Evolutionary conservation across 495 filamentous ascomycete species (phyloP).

Genomic region (Neurospora africana): DNA sequence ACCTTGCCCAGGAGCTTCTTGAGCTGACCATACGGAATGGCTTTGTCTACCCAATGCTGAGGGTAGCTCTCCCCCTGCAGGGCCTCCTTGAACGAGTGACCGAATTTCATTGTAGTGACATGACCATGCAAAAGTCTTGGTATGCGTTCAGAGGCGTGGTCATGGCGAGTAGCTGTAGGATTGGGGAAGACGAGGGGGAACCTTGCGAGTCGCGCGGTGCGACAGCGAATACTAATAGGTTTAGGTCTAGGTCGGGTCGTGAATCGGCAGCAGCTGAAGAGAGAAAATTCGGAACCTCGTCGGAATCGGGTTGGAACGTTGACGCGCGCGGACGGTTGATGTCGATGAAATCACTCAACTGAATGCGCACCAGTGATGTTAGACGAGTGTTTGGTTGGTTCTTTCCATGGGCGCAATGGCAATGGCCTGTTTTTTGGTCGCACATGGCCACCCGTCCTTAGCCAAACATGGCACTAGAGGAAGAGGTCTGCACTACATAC

Average conservation of each 20-base stretch:
- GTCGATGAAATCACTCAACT: not conserved
- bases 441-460: not conserved
- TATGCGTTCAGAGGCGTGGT: conserved; percentile 8
- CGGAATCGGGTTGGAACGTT: not conserved
- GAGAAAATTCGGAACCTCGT: not conserved
- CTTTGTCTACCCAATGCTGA: conserved; percentile 54
- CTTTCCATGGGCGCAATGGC: not conserved
- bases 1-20: conserved; percentile 69
- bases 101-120: conserved; percentile 56
- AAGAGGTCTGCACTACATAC: not conserved
- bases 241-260: not conserved
- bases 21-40: conserved; percentile 61
- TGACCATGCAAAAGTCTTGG: conserved; percentile 11
- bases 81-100: conserved; percentile 51
- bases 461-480: not conserved
- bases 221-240: not conserved
- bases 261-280: not conserved
- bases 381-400: not conserved
- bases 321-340: not conserved
- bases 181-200: not conserved
- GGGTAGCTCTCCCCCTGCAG: conserved; percentile 50
- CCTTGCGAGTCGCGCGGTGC: not conserved
- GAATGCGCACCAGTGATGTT: not conserved
- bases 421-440: not conserved
- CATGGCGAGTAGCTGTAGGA: conserved; percentile 15